Conservation (phyloP, 2,329 filamentous ascomycete species). For the Arthrobotrys sinensis region DNA sequence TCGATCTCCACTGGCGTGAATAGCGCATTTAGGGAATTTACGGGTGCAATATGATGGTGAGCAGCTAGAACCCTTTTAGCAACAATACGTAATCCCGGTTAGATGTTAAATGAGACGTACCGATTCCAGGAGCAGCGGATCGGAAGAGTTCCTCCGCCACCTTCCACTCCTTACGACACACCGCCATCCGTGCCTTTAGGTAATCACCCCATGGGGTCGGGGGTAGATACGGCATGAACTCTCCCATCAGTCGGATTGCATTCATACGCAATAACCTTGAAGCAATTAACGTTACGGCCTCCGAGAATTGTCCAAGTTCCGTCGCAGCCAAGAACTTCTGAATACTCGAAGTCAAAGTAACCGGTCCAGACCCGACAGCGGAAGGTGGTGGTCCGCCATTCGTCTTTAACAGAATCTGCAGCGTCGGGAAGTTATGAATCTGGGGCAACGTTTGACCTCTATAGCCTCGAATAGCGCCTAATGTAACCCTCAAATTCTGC, state of each 20-base stretch:
- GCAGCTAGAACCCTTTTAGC: conserved; percentile 11
- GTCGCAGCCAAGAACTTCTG: conserved; percentile 65
- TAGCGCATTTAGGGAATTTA: conserved; percentile 71
- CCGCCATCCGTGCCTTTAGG: conserved; percentile 83
- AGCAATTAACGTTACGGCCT: conserved; percentile 66
- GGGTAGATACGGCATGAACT: conserved; percentile 78
- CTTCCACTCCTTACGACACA: conserved; percentile 77
- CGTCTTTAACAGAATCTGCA: conserved; percentile 70
- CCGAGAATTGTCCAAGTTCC: conserved; percentile 66
- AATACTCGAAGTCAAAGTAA: conserved; percentile 67
- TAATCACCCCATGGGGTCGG: conserved; percentile 78
- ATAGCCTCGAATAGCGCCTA: conserved; percentile 59
- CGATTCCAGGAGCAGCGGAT: conserved; percentile 85
- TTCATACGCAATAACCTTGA: conserved; percentile 68
- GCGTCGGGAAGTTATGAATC: conserved; percentile 62
- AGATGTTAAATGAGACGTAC: conserved; percentile 71
- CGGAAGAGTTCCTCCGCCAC: conserved; percentile 82
- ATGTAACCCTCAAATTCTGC: conserved; percentile 60
- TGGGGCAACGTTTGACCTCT: conserved; percentile 31
- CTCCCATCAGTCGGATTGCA: conserved; percentile 70
- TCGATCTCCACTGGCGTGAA: conserved; percentile 82
- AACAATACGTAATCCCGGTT: not conserved
- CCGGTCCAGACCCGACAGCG: conserved; percentile 71
- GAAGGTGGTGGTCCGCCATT: conserved; percentile 75
- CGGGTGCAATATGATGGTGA: conserved; percentile 67